Base-by-base conservation (phyloP, 1,284 basidiomycete genomes). In the Irpex sp. region DNA sequence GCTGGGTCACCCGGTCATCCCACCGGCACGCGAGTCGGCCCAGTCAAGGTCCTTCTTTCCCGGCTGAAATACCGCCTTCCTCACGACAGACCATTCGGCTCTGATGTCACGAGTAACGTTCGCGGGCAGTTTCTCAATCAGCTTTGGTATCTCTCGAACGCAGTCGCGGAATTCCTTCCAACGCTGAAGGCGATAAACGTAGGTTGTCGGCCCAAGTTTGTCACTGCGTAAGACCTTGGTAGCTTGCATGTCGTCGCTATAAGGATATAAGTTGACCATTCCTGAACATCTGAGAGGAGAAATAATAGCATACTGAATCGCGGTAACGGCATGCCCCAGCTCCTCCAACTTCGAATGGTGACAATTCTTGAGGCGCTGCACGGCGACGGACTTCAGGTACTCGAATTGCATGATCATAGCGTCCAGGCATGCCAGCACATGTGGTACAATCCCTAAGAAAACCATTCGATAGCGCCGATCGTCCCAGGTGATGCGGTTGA, bases 391-490 rank as follows among this genome's bases (percentile, higher is more conserved):
- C 50, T 61, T 61, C 51, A 43, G 17, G 1, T 36, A 19, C 17
- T 55, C 51, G 31, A 61, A 56, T 17, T 61, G 50, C 51, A 55
- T 46, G 53, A 11, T n/a, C 9, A 61, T 36, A 21, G 33, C 59
- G 15, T 61, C 59, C 19, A 61, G 59, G 26, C 59, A 61, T 5
- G 59, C 59, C 8, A 61, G 51, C 4, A 26, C 53, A 31, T 61
- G 59, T 7, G 59, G 59, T 6, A 61, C 51, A 1, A 50, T 17
- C 3, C 59, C 59, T 1, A 61, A 36, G 37, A 61, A 55, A 3
- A 61, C 17, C 13, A 37, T 11, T 5, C 59, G 59, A 21, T 43
- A 9, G 9, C 37, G 51, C 33, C 53, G 53, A 15, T 36, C 21
- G 7, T 35, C 1, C 53, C 53, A 55, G 6, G 11, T 15, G 33